Conservation (phyloP, 192 early-diverging fungal genomes). For the Coemansia sp. region DNA sequence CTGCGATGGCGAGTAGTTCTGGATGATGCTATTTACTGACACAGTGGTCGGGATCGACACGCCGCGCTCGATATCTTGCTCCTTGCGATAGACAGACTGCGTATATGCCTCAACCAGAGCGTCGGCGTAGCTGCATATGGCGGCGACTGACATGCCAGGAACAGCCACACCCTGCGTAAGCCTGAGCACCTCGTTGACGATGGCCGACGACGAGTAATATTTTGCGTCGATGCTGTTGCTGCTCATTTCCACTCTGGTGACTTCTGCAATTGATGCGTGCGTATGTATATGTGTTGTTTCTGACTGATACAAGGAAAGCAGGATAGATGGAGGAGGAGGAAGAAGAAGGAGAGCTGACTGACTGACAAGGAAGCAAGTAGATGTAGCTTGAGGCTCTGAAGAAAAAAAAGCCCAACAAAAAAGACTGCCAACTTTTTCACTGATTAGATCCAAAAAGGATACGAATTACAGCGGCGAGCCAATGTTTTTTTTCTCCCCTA, state of each 20-base stretch:
- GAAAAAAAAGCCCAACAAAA: no score
- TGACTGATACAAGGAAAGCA: background rate
- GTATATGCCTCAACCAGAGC: constrained; percentile 62
- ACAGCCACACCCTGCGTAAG: constrained; percentile 56
- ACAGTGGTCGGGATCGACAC: constrained; percentile 86
- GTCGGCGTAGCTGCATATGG: constrained; percentile 69
- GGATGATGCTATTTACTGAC: constrained; percentile 74
- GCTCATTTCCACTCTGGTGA: constrained; percentile 7
- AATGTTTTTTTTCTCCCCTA: no score
- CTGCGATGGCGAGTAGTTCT: constrained; percentile 72
- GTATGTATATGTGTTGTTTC: background rate
- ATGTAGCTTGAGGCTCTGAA: no score
- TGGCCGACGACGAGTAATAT: constrained; percentile 44
- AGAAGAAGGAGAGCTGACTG: background rate
- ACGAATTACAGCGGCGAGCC: no score
- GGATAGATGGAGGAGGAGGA: background rate
- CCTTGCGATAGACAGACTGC: constrained; percentile 60
- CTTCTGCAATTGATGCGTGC: background rate
- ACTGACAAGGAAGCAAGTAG: background rate
- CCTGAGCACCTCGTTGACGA: constrained; percentile 54
- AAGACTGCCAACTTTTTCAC: no score
- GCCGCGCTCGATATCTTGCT: constrained; percentile 62
- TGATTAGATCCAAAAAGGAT: no score
- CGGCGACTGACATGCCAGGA: constrained; percentile 62
- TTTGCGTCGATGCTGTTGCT: constrained; percentile 15